Percentiles rank a stretch among this genome's conserved stretches.
Evolutionary conservation across 1,284 basidiomycete genomes (phyloP).

Genomic region (Trichosporon faecale): DNA sequence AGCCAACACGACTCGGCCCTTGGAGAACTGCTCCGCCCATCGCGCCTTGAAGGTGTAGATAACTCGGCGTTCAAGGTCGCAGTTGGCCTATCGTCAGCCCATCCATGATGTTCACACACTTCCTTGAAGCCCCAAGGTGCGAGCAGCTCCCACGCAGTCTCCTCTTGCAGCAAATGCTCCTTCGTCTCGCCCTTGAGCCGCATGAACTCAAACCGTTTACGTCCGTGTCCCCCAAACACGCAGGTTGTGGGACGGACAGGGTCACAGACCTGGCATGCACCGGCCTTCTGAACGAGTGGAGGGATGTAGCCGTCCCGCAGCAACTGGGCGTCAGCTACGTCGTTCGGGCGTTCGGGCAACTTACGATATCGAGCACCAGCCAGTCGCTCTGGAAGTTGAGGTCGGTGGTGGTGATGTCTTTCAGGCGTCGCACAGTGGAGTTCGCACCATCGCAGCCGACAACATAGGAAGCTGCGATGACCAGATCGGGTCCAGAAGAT

Average conservation of each 20-base stretch:
- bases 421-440: slow-evolving; percentile 24
- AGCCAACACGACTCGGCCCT: slow-evolving; percentile 22
- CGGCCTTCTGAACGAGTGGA: background rate
- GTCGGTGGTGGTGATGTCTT: slow-evolving; percentile 17
- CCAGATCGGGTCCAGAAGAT: background rate
- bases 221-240: slow-evolving; percentile 22
- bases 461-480: slow-evolving; percentile 20
- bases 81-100: slow-evolving; percentile 16
- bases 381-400: slow-evolving; percentile 30
- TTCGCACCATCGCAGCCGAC: slow-evolving; percentile 31
- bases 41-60: slow-evolving; percentile 29
- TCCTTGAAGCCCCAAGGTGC: slow-evolving; percentile 19
- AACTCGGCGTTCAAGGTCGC: slow-evolving; percentile 28
- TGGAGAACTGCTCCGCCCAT: slow-evolving; percentile 26
- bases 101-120: background rate
- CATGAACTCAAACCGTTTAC: slow-evolving; percentile 30
- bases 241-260: slow-evolving; percentile 26
- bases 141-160: slow-evolving; percentile 22
- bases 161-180: slow-evolving; percentile 18
- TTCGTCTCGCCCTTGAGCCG: slow-evolving; percentile 20
- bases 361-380: slow-evolving; percentile 27
- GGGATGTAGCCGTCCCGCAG: slow-evolving; percentile 19
- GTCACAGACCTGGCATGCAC: slow-evolving; percentile 27
- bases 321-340: slow-evolving; percentile 14
- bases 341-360: background rate